Evolutionary conservation across 2,329 filamentous ascomycete genomes (phyloP), one percentile per base, ranked within the genome.

Genomic region (Stachybotrys elegans): DNA sequence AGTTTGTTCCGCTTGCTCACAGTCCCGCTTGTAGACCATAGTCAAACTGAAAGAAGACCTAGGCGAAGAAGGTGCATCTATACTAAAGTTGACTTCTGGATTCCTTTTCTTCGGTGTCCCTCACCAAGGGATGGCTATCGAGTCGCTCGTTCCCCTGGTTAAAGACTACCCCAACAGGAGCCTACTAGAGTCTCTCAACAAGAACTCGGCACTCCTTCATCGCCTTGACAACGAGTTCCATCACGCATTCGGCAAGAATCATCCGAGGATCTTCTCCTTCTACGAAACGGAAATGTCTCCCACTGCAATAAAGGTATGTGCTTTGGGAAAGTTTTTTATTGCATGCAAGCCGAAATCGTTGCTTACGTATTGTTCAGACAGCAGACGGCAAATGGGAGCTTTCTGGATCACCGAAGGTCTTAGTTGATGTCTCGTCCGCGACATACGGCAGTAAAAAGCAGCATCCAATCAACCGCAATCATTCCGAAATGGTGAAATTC

Each of bases 51-150:
- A 39, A 19, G 16, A 39, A 8, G 19, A 39, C 6, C 16, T 9
- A 20, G 36, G 22, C n/a, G 19, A 39, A 20, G 36, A 20, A 13
- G 36, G 6, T 22, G 9, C 36, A 20, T 19, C 11, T 39, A 22
- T 44, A 31, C 19, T 40, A 17, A n/a, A 32, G 7, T 38, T 34
- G 14, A 40, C 23, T 19, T 31, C 35, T 2, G 35, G 34, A 22
- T 31, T 44, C 23, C 14, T 44, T 48, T 51, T 25, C n/a, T 51
- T 51, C 32, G 49, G 49, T 27, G 49, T 51, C 9, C 49, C 49
- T 22, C 38, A 48, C 20, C 25, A 49, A 25, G 49, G 49, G 11
- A 51, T 50, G 48, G 43, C 35, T 19, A 50, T 44, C 11, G 40
- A 44, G 32, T 45, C 49, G 13, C 43, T 51, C 1, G 27, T 50